Evolutionary conservation across 371 early-diverging fungal species (phyloP).

Genomic region (Mucor plumbeus): DNA sequence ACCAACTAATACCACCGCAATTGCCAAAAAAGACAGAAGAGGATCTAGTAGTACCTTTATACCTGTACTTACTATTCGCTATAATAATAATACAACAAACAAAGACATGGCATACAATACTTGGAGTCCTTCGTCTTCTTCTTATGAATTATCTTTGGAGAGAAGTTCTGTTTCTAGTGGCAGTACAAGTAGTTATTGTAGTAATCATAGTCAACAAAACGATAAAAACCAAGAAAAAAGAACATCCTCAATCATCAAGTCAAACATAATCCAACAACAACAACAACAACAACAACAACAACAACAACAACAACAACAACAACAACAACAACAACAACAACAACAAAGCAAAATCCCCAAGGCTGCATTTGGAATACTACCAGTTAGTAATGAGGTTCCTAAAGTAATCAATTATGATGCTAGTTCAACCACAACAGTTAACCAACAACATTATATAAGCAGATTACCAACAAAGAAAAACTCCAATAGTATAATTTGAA

Average conservation of each 20-base stretch:
- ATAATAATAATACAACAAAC: neutral
- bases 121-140: slow-evolving; percentile 11
- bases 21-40: neutral
- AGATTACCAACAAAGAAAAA: slow-evolving; percentile 1
- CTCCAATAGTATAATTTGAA: neutral
- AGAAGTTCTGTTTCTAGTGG: neutral
- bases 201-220: neutral
- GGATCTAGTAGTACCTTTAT: slow-evolving; percentile 5
- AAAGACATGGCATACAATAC: neutral
- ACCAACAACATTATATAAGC: neutral
- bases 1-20: no score
- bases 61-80: neutral
- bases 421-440: no score
- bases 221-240: neutral
- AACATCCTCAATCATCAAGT: neutral
- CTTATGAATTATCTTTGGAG: neutral
- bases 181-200: slow-evolving; percentile 8
- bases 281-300: neutral
- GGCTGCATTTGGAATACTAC: neutral
- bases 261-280: neutral
- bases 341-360: slow-evolving; percentile 4
- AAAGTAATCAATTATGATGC: neutral
- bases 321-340: neutral
- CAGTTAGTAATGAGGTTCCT: neutral
- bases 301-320: no score